Evolutionary conservation across 345 rosid species (phyloP), one percentile per base, ranked within the genome.

Genomic region (Carallia pectinifolia): DNA sequence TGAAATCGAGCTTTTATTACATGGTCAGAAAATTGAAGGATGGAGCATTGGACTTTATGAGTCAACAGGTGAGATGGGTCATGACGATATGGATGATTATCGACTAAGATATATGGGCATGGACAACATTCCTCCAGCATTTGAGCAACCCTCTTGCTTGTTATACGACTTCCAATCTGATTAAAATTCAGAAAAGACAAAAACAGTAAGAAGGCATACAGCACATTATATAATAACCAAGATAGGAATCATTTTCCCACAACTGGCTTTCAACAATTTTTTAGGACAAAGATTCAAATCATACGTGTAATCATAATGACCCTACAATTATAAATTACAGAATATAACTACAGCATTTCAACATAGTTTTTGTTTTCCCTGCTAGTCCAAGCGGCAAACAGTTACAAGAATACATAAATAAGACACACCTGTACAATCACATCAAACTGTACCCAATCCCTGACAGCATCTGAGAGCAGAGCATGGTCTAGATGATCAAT

Each of bases 61-160:
- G 98, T 87, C 53, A 94, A 93, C 73, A 85, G 71, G 80, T 94
- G 98, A 61, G 89, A 94, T 62, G 97, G 97, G 82, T 94, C 98
- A 67, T 94, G 96, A 71, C 98, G 90, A 67, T 71, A 83, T 29
- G 96, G 89, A 75, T 94, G 98, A 68, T 83, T 73, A 56, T 89
- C 96, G 58, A 94, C 90, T 85, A 94, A 71, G 74, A 94, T 85
- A 73, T 91, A 91, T 50, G 89, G 71, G 79, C 77, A 85, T 29
- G 93, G 96, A 71, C 68, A 84, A 75, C 80, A 77, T 58, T 87
- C 83, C 85, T 91, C 97, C 61, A 94, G 82, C 93, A 91, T 82
- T 81, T 86, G 91, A 81, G 87, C 76, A 68, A 88, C 77, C 38
- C 95, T 83, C 75, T 91, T 91, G 81, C 98, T 91, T 64, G 96